Evolutionary conservation across 768 basidiomycete genomes (phyloP), one percentile per base, ranked within the genome.

Genomic region (Amanita muscaria): DNA sequence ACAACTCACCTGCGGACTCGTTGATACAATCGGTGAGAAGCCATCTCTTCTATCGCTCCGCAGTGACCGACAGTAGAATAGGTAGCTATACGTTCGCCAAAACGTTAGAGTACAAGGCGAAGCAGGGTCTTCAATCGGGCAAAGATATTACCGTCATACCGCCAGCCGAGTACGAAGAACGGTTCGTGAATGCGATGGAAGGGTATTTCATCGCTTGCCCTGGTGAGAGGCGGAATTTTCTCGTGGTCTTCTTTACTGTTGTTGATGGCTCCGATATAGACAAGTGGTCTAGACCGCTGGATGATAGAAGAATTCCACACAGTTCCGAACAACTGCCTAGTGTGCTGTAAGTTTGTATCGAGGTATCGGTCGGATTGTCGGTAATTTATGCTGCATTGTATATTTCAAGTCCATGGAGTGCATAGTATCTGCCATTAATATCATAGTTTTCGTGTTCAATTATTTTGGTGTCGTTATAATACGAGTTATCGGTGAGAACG

Each of bases 61-160:
- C n/a, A n/a, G n/a, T n/a, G n/a, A n/a, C n/a, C n/a, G n/a, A n/a
- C n/a, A n/a, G n/a, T 23, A 37, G n/a, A 11, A n/a, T 50, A 79
- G 80, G 86, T 22, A 86, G 83, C 53, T 91, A 83, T 60, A 87
- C 84, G 0, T 82, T 89, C 51, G 87, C 85, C 2, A 91, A 89
- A 60, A 88, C 85, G 0, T 65, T 91, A 5, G 88, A 91, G 60
- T 87, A 87, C 60, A 84, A 87, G 57, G 85, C 85, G 7, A 91
- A 91, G 59, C 80, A 85, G 34, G 79, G 77, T 4, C 66, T 89
- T 10, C 78, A 78, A 36, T 65, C 77, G 27, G 77, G 75, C 2
- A 81, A 86, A 50, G 81, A 88, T 25, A 77, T 86, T 7, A 90
- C 87, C 0, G 82, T 89, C 11, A 70, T 90, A 32, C 87, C 87